Conservation (phyloP, 2,329 filamentous ascomycete species). For the Cercospora beticola region DNA sequence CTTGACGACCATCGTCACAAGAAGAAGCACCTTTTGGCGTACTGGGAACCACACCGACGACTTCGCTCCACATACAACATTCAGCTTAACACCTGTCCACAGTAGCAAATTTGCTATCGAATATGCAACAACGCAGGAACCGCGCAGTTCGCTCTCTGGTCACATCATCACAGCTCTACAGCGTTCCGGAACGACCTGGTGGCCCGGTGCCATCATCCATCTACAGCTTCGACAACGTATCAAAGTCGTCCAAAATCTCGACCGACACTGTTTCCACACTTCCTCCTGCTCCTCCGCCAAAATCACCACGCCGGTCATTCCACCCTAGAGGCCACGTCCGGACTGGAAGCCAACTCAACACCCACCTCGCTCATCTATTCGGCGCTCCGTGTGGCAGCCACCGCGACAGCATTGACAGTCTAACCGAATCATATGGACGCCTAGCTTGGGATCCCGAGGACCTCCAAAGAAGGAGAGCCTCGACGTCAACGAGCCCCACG, state of each 20-base stretch:
- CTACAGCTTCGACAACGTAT: slow-evolving; percentile 2
- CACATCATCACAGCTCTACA: slow-evolving; percentile 8
- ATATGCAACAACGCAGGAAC: neutral
- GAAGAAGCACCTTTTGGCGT: neutral
- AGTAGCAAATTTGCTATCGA: neutral
- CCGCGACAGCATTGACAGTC: neutral
- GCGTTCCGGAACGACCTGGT: slow-evolving; percentile 4
- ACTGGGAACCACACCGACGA: neutral
- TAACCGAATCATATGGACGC: slow-evolving; percentile 1
- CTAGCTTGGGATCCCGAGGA: slow-evolving; percentile 10
- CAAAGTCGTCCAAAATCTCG: neutral
- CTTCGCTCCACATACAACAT: neutral
- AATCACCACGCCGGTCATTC: neutral
- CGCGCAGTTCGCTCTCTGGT: slow-evolving; percentile 6
- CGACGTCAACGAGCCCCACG: neutral
- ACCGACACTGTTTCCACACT: neutral
- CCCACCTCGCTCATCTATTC: slow-evolving; percentile 9
- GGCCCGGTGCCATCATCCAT: neutral
- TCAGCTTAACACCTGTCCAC: neutral
- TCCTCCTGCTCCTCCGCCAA: neutral
- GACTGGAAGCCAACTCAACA: slow-evolving; percentile 6
- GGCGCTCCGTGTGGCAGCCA: neutral
- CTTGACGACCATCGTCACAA: neutral
- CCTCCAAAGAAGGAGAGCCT: neutral
- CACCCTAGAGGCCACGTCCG: neutral